Percentiles rank a stretch among this genome's conserved stretches.
These are phyloP conservation scores for Stachybotrys chartarum DNA, from an alignment of 2,329 filamentous ascomycete genomes.

Conservation along the genomic window DNA sequence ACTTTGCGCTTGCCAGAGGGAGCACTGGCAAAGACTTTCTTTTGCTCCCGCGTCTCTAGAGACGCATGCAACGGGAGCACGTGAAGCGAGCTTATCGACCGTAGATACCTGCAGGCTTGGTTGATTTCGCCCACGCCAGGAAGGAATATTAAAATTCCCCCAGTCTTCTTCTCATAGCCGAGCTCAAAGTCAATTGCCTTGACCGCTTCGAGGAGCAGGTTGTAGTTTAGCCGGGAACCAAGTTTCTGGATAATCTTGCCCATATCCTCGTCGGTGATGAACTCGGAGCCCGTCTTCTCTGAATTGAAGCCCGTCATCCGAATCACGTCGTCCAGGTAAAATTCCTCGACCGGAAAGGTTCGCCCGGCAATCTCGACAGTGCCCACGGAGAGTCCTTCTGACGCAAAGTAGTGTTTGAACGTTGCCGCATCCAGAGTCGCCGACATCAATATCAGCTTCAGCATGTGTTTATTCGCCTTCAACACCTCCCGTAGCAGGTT, in stretches of 20 bases:
- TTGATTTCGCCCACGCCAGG: constrained; percentile 91
- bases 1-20: constrained; percentile 82
- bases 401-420: constrained; percentile 78
- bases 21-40: constrained; percentile 71
- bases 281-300: constrained; percentile 38
- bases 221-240: constrained; percentile 86
- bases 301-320: constrained; percentile 66
- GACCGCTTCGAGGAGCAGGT: constrained; percentile 73
- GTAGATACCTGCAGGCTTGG: constrained; percentile 63
- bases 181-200: constrained; percentile 75
- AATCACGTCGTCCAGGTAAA: constrained; percentile 83
- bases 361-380: constrained; percentile 80
- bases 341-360: constrained; percentile 84
- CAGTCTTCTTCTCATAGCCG: constrained; percentile 51
- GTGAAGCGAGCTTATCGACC: constrained; percentile 55
- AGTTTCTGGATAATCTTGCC: constrained; percentile 65
- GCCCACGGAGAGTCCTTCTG: constrained; percentile 61
- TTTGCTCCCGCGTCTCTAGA: constrained; percentile 80
- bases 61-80: constrained; percentile 88
- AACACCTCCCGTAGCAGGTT: constrained; percentile 81
- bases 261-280: constrained; percentile 46
- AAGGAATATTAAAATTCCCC: constrained; percentile 91
- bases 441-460: constrained; percentile 93
- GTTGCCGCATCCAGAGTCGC: constrained; percentile 85
- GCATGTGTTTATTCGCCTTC: constrained; percentile 62